A percentile compares a stretch with the other conserved stretches of the same genome.
phyloP scores from a whole-genome alignment of 202 grass and related monocot genomes.

The Eragrostis tef region DNA sequence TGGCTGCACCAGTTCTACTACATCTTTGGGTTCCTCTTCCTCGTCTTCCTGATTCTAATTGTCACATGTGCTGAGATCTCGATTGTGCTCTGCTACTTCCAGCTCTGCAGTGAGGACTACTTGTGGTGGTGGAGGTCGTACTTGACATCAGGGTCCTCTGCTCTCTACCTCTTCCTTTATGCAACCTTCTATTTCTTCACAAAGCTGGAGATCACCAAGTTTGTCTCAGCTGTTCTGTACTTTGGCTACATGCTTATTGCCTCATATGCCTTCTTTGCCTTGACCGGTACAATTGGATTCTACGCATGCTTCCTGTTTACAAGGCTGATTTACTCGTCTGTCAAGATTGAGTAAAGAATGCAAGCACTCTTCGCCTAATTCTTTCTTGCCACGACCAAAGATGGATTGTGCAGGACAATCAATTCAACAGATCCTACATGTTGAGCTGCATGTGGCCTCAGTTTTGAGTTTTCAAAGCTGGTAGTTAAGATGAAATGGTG shows the following conservation, averaged over 20 bases:
- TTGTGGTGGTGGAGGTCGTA: conserved; percentile 98
- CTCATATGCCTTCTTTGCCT: conserved; percentile 80
- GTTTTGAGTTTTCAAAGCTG: conserved; percentile 51
- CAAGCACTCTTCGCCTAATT: conserved; percentile 14
- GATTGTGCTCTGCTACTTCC: conserved; percentile 95
- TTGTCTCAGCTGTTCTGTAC: conserved; percentile 78
- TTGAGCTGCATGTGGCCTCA: conserved; percentile 27
- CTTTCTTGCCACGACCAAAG: conserved; percentile 35
- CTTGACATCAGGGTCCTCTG: conserved; percentile 87
- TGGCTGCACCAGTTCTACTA: conserved; percentile 98
- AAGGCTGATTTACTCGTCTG: conserved; percentile 90
- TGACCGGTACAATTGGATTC: conserved; percentile 92
- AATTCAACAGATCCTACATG: conserved; percentile 13
- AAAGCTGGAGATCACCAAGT: conserved; percentile 92
- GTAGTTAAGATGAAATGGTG: conserved; percentile 44
- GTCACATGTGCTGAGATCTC: conserved; percentile 95
- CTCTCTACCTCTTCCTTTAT: conserved; percentile 89
- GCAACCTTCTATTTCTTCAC: conserved; percentile 93
- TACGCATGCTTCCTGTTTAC: conserved; percentile 89
- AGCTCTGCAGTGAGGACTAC: conserved; percentile 94
- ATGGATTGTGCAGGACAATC: neutral
- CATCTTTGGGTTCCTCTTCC: conserved; percentile 96
- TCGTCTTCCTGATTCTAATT: conserved; percentile 86
- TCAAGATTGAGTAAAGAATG: conserved; percentile 79
- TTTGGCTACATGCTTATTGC: conserved; percentile 96